Evolutionary conservation across 352 stramenopile genomes (phyloP), one percentile per base, ranked within the genome.

Genomic region (Phytophthora chlamydospora): DNA sequence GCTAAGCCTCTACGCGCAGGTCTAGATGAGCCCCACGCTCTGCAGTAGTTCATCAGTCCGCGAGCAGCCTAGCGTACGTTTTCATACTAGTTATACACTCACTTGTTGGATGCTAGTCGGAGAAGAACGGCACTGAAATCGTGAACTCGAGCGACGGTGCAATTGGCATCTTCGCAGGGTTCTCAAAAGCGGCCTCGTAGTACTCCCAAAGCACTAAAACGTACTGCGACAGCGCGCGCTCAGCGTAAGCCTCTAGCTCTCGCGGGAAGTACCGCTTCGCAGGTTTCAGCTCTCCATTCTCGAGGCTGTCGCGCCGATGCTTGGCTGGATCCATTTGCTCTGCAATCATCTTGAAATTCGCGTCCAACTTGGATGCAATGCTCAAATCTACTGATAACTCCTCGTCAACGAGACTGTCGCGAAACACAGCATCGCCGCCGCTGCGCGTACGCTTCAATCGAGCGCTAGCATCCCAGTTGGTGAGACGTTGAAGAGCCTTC

Each of bases 301-400:
- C 58, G 0, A 33, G 32, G 27, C 7, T 45, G 6, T 48, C 19
- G 14, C 19, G 41, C 11, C 39, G 53, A 12, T 65, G 38, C 40
- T 60, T 62, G 4, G 19, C 44, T 10, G 62, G 62, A 39, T 77
- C 50, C 51, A 93, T 76, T 53, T 95, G 86, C 49, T 93, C 86
- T 0, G 86, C 83, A 40, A 92, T 70, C 86, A 95, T 95, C 61
- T 93, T 95, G 57, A 95, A 87, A 38, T 89, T 82, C 31, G 85
- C 83, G 57, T 95, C 86, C 19, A 95, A 54, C 56, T 95, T 95
- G 68, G 84, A 93, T 4, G 73, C 75, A 17, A 95, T 86, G 3
- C 83, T 88, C 17, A 95, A 55, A 53, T 95, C 86, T 13, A 95
- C 83, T 24, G 84, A 92, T 5, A 95, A 61, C 49, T 90, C 84